These are phyloP conservation scores for Gossypium davidsonii DNA, from an alignment of 441 rosid genomes.

Conservation along the genomic window DNA sequence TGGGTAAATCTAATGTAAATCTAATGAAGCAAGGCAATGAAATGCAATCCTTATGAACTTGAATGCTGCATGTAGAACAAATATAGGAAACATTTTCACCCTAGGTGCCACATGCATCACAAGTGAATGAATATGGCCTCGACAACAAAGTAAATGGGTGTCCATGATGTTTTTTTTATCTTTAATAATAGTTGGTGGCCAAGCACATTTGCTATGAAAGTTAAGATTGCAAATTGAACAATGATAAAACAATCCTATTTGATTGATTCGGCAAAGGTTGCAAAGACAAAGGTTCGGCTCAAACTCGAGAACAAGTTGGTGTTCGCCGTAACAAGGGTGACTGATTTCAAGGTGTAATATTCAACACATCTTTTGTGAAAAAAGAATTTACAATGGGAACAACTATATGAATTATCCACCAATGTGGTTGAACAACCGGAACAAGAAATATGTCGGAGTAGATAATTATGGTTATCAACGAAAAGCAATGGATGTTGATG, in stretches of 20 bases:
- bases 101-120: slow-evolving; percentile 12
- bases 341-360: not conserved
- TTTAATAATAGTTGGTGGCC: too few relatives aligned
- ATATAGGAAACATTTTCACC: not conserved
- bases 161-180: too few relatives aligned
- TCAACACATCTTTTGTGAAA: not conserved
- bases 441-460: not conserved
- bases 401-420: not conserved
- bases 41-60: slow-evolving; percentile 14
- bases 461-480: not conserved
- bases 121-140: not conserved
- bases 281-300: not conserved
- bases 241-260: not conserved
- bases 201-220: not conserved
- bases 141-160: too few relatives aligned
- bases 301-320: not conserved
- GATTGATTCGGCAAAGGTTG: not conserved
- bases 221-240: not conserved
- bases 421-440: not conserved
- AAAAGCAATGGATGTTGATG: not conserved
- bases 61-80: not conserved
- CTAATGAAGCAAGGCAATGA: not conserved
- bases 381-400: not conserved
- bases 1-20: slow-evolving; percentile 12
- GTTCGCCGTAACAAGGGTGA: not conserved